Base-by-base conservation (phyloP, 345 rosid genomes). In the Euphorbia peplus region DNA sequence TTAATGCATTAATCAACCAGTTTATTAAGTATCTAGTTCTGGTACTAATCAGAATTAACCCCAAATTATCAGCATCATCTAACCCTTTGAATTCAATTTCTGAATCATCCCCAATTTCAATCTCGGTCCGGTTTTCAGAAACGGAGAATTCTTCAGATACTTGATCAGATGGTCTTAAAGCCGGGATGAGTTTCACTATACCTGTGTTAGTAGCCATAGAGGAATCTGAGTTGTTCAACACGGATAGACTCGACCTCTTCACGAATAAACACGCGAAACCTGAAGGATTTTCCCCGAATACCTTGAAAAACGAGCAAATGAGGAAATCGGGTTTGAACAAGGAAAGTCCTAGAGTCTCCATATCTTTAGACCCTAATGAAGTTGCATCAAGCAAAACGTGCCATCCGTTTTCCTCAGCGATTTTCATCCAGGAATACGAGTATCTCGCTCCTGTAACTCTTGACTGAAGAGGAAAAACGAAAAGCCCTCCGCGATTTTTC, bases 281-380 rank as follows among this genome's bases (percentile, higher is more conserved):
- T 0, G 87, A 83, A 11, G 88, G 89, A 63, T 86, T 80, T 2
- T 88, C 91, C 1, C 95, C 97, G 67, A 87, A 88, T 28, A 89
- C 78, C 77, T 88, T 87, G 83, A 74, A 85, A 71, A 91, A 91
- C 4, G 90, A 86, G 80, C 87, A 93, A 14, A 91, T 70, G 7
- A 93, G 76, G 63, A 93, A 89, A 66, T 91, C 96, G 8, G 97
- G 97, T 69, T 81, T 80, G 74, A 89, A 91, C 16, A 93, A 64
- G 59, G 91, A 88, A 4, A 93, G 85, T 3, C 98, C 98, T 46
- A 93, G 67, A 7, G 98, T 88, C 18, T 93, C 97, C 97, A 93
- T 93, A 46, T 88, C 89, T 64, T 91, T 93, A 9, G 89, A 80
- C 28, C 92, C 85, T 57, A 91, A 73, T 24, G 91, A 90, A 47